phyloP scores from a whole-genome alignment of 148 eudicot genomes.

The Chenopodium quinoa region DNA sequence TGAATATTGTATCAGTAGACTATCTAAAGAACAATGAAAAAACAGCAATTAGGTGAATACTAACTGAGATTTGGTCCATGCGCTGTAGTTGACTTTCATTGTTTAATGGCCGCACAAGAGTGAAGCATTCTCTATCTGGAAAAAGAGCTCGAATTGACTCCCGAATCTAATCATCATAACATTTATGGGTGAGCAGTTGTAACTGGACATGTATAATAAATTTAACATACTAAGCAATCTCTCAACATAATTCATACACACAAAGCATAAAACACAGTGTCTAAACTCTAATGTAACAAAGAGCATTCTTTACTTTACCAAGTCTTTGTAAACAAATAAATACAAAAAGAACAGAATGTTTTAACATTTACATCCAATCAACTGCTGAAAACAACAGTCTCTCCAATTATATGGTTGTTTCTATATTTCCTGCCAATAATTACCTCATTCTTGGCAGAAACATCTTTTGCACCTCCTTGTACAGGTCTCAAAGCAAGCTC shows the following conservation, averaged over 20 bases:
- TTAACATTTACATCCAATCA: neutral
- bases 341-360: neutral
- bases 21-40: neutral
- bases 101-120: conserved; percentile 91
- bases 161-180: conserved; percentile 57
- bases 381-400: neutral
- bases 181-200: conserved; percentile 16
- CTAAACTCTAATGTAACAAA: neutral
- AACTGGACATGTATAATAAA: neutral
- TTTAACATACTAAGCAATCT: neutral
- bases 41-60: conserved; percentile 25
- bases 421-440: neutral
- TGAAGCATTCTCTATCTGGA: conserved; percentile 93
- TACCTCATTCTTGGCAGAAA: conserved; percentile 95
- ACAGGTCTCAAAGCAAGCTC: conserved; percentile 89
- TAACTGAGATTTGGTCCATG: conserved; percentile 88
- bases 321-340: neutral
- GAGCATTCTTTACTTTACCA: neutral
- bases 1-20: neutral
- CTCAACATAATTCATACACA: neutral
- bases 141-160: conserved; percentile 95
- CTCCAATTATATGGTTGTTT: neutral
- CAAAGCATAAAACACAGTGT: neutral
- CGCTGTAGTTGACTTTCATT: conserved; percentile 85
- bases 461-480: conserved; percentile 64